These are phyloP conservation scores for Actinomortierella ambigua DNA, from an alignment of 371 early-diverging fungal species.

Conservation along the genomic window DNA sequence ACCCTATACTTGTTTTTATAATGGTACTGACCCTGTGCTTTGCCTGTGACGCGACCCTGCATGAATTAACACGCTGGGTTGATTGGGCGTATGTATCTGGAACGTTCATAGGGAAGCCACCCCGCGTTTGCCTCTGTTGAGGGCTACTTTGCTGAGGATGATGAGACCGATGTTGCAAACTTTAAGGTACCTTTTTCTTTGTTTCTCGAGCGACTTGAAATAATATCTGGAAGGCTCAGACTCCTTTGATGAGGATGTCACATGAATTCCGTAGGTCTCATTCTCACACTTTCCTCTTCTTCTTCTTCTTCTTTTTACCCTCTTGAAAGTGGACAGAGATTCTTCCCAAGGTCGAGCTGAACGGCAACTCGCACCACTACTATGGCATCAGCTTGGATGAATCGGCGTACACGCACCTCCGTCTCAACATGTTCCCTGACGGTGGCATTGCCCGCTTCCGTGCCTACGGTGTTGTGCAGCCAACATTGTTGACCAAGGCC, in stretches of 20 bases:
- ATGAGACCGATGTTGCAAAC: constrained; percentile 8
- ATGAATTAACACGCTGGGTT: too few relatives aligned
- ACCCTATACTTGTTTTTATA: background rate
- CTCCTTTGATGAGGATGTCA: too few relatives aligned
- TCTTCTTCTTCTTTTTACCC: background rate
- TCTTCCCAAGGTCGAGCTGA: constrained; percentile 68
- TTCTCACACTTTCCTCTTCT: constrained; percentile 5
- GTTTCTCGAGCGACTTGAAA: too few relatives aligned
- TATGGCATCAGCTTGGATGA: constrained; percentile 58
- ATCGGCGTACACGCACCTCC: constrained; percentile 67
- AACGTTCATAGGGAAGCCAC: constrained; percentile 15
- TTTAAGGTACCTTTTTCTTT: constrained; percentile 15
- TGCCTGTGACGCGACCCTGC: too few relatives aligned
- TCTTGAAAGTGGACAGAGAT: constrained; percentile 71
- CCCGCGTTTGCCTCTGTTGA: constrained; percentile 42
- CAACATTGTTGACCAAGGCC: background rate
- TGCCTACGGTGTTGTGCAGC: background rate
- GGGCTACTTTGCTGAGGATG: constrained; percentile 28
- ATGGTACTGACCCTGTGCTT: too few relatives aligned
- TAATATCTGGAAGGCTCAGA: too few relatives aligned
- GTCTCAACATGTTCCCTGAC: constrained; percentile 84
- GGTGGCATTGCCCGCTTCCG: constrained; percentile 75
- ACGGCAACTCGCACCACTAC: constrained; percentile 70
- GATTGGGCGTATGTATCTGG: too few relatives aligned
- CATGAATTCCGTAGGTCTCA: too few relatives aligned